Percentiles rank a stretch among this genome's conserved stretches.
Conservation (phyloP, 2,329 filamentous ascomycete genomes). For the Monosporascus sp. region DNA sequence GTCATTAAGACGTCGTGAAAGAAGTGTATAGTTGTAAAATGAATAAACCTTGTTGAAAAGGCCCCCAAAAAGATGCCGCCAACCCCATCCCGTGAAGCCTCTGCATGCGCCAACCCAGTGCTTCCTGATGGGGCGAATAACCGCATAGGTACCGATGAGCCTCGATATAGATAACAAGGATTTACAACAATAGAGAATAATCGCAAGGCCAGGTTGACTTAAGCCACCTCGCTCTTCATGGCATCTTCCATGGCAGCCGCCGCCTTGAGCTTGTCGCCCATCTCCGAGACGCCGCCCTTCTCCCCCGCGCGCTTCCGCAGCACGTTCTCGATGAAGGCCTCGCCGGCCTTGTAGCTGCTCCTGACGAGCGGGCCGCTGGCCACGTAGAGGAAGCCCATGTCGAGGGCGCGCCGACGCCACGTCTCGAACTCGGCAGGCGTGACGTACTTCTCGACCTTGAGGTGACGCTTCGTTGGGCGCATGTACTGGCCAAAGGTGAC, state of each 20-base stretch:
- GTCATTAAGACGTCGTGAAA: background rate
- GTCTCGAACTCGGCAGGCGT: constrained; percentile 86
- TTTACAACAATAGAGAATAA: too few species aligned
- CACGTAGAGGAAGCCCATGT: constrained; percentile 96
- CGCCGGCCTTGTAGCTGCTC: constrained; percentile 95
- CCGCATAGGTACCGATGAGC: background rate
- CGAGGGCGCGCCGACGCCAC: constrained; percentile 84
- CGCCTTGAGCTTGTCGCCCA: constrained; percentile 1
- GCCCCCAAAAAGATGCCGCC: too few species aligned
- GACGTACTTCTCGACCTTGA: constrained; percentile 94
- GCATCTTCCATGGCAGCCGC: constrained; percentile 4
- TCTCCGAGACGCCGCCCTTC: constrained; percentile 20
- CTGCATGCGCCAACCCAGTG: background rate
- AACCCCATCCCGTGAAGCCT: background rate
- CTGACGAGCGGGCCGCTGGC: constrained; percentile 89
- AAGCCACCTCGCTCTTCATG: constrained; percentile 1
- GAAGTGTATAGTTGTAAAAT: too few species aligned
- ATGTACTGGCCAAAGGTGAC: constrained; percentile 99
- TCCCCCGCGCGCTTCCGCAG: constrained; percentile 69
- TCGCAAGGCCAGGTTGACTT: background rate
- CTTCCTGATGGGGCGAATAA: background rate
- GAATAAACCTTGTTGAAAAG: background rate
- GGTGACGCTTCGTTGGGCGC: constrained; percentile 95
- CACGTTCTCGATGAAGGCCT: constrained; percentile 98
- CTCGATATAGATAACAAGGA: background rate